phyloP scores from a whole-genome alignment of 1,139 yeast genomes.

The Hemisphaericaspora lyxosophila region DNA sequence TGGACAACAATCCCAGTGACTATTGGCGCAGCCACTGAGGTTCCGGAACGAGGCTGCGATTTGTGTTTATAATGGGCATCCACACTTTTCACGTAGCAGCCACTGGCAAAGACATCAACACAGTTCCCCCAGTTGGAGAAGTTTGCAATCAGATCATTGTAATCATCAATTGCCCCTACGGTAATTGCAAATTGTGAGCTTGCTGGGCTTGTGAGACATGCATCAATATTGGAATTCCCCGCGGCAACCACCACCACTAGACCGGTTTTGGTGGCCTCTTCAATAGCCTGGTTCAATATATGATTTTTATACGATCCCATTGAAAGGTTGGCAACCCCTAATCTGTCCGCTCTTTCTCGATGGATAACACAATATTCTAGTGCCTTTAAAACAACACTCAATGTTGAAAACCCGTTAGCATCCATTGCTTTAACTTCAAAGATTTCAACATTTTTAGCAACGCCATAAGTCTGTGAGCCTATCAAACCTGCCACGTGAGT shows the following conservation, averaged over 20 bases:
- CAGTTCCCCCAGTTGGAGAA: slow-evolving; percentile 35
- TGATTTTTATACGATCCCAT: slow-evolving; percentile 66
- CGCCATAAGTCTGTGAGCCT: slow-evolving; percentile 74
- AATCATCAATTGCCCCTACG: slow-evolving; percentile 30
- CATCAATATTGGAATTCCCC: slow-evolving; percentile 72
- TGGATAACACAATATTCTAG: slow-evolving; percentile 68
- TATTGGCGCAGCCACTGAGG: slow-evolving; percentile 85
- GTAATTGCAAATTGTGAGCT: slow-evolving; percentile 29
- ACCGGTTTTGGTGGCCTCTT: slow-evolving; percentile 67
- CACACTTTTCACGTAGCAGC: slow-evolving; percentile 39
- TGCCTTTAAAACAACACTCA: slow-evolving; percentile 65
- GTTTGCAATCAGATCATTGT: slow-evolving; percentile 24
- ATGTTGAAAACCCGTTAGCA: slow-evolving; percentile 44
- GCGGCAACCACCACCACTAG: slow-evolving; percentile 78
- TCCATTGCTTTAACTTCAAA: slow-evolving; percentile 58
- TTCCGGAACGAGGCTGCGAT: slow-evolving; percentile 64
- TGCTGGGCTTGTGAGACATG: slow-evolving; percentile 66
- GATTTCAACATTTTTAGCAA: slow-evolving; percentile 66
- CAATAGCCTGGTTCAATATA: slow-evolving; percentile 66
- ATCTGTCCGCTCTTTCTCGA: slow-evolving; percentile 33
- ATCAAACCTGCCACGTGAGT: slow-evolving; percentile 87
- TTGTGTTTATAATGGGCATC: slow-evolving; percentile 15
- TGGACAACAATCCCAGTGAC: slow-evolving; percentile 75
- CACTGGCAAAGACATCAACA: slow-evolving; percentile 37
- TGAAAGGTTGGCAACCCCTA: slow-evolving; percentile 74